A percentile compares a stretch with the other conserved stretches of the same genome.
These are phyloP conservation scores for Acacia pycnantha DNA, from an alignment of 331 rosid genomes.

Conservation along the genomic window DNA sequence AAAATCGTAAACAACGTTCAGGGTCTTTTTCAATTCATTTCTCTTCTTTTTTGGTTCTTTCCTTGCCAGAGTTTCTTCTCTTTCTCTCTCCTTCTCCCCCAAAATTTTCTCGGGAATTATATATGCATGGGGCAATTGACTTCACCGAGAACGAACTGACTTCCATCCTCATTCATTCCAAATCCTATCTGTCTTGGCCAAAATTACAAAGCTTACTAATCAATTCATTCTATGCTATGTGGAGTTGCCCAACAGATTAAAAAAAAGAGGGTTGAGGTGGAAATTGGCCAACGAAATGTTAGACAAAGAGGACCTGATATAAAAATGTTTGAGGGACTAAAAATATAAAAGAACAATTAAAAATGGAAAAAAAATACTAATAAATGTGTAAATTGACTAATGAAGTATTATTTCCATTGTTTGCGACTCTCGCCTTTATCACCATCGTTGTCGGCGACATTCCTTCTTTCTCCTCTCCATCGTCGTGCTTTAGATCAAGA, in stretches of 20 bases:
- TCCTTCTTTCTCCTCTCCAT: too few relatives aligned
- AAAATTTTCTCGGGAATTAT: not conserved
- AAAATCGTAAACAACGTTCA: conserved; percentile 29
- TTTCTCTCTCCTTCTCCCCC: not conserved
- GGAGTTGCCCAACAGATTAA: not conserved
- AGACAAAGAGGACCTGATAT: too few relatives aligned
- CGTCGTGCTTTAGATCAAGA: too few relatives aligned
- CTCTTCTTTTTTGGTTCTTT: not conserved
- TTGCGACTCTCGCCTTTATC: too few relatives aligned
- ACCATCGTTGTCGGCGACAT: too few relatives aligned
- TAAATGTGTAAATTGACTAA: too few relatives aligned
- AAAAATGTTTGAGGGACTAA: too few relatives aligned
- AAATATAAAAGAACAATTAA: too few relatives aligned
- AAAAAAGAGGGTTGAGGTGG: too few relatives aligned
- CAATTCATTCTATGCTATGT: not conserved
- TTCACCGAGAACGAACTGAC: not conserved
- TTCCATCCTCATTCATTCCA: not conserved
- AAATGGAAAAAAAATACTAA: too few relatives aligned
- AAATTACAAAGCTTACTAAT: not conserved
- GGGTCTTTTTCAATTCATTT: not conserved
- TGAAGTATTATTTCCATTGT: too few relatives aligned
- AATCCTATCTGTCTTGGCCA: not conserved
- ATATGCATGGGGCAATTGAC: not conserved
- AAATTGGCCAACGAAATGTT: too few relatives aligned
- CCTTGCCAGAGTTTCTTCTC: not conserved